Evolutionary conservation across 2,329 filamentous ascomycete genomes (phyloP).

Genomic region (Endoconidiophora polonica): DNA sequence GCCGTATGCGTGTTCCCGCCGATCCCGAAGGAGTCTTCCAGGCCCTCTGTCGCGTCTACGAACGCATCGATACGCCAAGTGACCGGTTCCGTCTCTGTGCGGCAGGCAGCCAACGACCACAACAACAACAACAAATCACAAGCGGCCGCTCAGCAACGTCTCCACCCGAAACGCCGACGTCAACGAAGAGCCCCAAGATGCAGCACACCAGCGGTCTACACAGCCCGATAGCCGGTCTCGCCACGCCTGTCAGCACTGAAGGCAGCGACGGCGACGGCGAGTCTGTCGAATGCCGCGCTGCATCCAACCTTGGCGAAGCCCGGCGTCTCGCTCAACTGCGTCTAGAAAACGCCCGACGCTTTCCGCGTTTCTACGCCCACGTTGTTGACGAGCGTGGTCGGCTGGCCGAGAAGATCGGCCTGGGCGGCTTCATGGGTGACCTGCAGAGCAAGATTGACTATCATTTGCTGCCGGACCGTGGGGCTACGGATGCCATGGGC

Average conservation of each 20-base stretch:
- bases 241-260: slow-evolving; percentile 17
- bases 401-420: slow-evolving; percentile 33
- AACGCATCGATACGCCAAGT: slow-evolving; percentile 33
- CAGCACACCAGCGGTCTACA: slow-evolving; percentile 15
- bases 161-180: slow-evolving; percentile 6
- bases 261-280: background rate
- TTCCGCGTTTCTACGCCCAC: slow-evolving; percentile 40
- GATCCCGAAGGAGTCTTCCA: slow-evolving; percentile 57
- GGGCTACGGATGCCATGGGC: slow-evolving; percentile 38
- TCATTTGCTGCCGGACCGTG: slow-evolving; percentile 38
- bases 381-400: slow-evolving; percentile 37
- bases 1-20: slow-evolving; percentile 43
- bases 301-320: slow-evolving; percentile 31
- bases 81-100: slow-evolving; percentile 27
- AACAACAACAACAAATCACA: background rate
- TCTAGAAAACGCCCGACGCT: slow-evolving; percentile 38
- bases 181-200: slow-evolving; percentile 7
- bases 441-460: slow-evolving; percentile 44
- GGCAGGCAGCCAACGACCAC: too few relatives aligned
- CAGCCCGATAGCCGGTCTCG: background rate
- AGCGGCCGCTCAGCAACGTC: slow-evolving; percentile 12
- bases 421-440: slow-evolving; percentile 46
- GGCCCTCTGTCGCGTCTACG: slow-evolving; percentile 46
- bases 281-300: slow-evolving; percentile 17
- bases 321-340: slow-evolving; percentile 49